phyloP scores from a whole-genome alignment of 169 alveolate genomes.

The Eimeria necatrix region DNA sequence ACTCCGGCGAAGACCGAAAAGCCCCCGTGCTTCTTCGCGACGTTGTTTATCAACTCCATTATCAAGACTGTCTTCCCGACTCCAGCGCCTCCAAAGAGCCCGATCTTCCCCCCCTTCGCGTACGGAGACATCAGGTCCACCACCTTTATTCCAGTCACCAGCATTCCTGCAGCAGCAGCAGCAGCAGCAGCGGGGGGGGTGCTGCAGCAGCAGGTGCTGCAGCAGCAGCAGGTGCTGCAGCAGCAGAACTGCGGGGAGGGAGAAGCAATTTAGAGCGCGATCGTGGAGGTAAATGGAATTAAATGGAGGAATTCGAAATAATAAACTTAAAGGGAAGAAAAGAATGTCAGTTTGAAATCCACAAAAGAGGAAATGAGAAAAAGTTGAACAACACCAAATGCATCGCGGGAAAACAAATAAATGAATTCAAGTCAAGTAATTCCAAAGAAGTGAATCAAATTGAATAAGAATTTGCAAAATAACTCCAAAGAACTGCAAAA shows the following conservation, averaged over 20 bases:
- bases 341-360: too few species aligned
- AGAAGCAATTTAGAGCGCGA: not conserved
- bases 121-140: conserved; percentile 98
- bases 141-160: conserved; percentile 89
- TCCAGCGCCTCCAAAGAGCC: conserved; percentile 99
- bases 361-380: too few species aligned
- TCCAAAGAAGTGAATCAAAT: too few species aligned
- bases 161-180: not conserved
- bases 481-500: not conserved
- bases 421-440: too few species aligned
- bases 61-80: conserved; percentile 99
- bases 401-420: not conserved
- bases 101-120: conserved; percentile 99
- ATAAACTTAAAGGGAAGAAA: too few species aligned
- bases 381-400: too few species aligned
- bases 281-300: not conserved
- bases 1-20: conserved; percentile 99
- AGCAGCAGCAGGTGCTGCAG: not conserved
- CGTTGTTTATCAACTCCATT: conserved; percentile 98
- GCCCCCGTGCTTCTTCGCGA: conserved; percentile 99
- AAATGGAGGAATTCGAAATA: too few species aligned
- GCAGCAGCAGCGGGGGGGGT: not conserved
- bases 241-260: not conserved
- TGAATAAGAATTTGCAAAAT: too few species aligned
- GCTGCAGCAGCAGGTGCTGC: too few species aligned